Percentiles rank a stretch among this genome's conserved stretches.
These are phyloP conservation scores for Ananas comosus DNA, from an alignment of 176 grass and related monocot genomes.

Conservation along the genomic window DNA sequence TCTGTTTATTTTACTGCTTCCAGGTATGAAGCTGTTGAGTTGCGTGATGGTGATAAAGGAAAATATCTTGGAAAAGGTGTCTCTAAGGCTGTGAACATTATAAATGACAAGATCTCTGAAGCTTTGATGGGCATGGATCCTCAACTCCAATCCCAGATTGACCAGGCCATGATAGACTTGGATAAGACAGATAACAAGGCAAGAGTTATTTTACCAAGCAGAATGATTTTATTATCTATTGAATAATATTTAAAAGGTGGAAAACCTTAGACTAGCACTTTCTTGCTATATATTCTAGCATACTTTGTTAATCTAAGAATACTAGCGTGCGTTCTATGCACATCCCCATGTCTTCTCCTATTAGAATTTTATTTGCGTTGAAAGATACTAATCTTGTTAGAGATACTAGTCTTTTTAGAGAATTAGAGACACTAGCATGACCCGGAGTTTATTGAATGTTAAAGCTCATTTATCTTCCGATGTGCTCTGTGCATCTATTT, in stretches of 20 bases:
- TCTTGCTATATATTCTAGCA: not conserved
- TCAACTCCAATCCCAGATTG: conserved; percentile 83
- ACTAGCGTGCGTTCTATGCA: not conserved
- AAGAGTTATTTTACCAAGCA: conserved; percentile 3
- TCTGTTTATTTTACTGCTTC: not conserved
- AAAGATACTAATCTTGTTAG: too few species aligned
- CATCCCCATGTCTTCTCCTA: too few species aligned
- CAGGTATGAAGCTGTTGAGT: conserved; percentile 37
- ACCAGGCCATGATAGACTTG: conserved; percentile 97
- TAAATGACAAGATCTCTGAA: conserved; percentile 90
- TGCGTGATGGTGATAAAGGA: conserved; percentile 51
- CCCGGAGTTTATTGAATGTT: too few species aligned
- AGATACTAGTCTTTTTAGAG: too few species aligned
- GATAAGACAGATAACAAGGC: conserved; percentile 90
- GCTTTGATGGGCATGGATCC: conserved; percentile 95
- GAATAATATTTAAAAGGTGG: not conserved
- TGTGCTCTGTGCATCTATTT: too few species aligned
- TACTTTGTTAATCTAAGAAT: not conserved
- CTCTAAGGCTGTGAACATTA: conserved; percentile 57
- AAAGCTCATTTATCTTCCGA: too few species aligned
- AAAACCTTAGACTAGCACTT: not conserved
- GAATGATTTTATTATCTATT: not conserved
- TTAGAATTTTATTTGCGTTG: too few species aligned
- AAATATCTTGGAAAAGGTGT: conserved; percentile 71
- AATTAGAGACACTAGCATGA: too few species aligned